These are phyloP conservation scores for Verticillium isaacii DNA, from an alignment of 2,329 filamentous ascomycete species.

Conservation along the genomic window DNA sequence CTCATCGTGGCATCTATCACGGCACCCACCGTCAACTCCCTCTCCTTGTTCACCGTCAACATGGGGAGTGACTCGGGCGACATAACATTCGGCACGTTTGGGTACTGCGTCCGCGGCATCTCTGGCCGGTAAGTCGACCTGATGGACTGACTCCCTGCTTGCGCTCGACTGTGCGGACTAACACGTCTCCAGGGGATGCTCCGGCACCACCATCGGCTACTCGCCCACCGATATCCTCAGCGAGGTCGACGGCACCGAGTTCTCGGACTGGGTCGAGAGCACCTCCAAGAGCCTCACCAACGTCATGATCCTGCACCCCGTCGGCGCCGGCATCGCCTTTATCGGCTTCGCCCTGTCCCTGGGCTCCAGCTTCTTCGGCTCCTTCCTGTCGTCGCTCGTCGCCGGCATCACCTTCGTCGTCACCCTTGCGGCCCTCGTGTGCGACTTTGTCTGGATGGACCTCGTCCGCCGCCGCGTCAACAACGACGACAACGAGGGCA, in stretches of 20 bases:
- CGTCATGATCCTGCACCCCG: constrained; percentile 58
- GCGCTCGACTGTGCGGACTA: not conserved
- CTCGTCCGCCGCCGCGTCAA: constrained; percentile 51
- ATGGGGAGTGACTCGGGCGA: constrained; percentile 32
- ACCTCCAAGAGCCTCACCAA: constrained; percentile 47
- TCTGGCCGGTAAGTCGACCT: constrained; percentile 16
- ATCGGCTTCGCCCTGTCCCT: constrained; percentile 53
- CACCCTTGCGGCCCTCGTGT: constrained; percentile 41
- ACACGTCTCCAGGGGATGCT: constrained; percentile 30
- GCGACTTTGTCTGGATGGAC: constrained; percentile 54
- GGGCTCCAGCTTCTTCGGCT: constrained; percentile 46
- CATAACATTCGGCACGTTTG: constrained; percentile 56
- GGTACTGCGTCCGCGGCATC: constrained; percentile 41
- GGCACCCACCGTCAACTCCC: constrained; percentile 50
- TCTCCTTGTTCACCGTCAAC: constrained; percentile 49
- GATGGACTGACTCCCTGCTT: not conserved
- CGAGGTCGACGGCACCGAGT: constrained; percentile 28
- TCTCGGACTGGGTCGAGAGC: constrained; percentile 35
- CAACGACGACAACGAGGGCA: constrained; percentile 25
- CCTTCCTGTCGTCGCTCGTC: constrained; percentile 44
- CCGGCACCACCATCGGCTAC: constrained; percentile 48
- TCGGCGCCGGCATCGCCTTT: constrained; percentile 53
- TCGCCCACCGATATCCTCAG: constrained; percentile 42
- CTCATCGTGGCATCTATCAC: constrained; percentile 55
- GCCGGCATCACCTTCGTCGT: constrained; percentile 44